A percentile compares a stretch with the other conserved stretches of the same genome.
Conservation (phyloP, 2,329 filamentous ascomycete species). For the Fusarium coicis region DNA sequence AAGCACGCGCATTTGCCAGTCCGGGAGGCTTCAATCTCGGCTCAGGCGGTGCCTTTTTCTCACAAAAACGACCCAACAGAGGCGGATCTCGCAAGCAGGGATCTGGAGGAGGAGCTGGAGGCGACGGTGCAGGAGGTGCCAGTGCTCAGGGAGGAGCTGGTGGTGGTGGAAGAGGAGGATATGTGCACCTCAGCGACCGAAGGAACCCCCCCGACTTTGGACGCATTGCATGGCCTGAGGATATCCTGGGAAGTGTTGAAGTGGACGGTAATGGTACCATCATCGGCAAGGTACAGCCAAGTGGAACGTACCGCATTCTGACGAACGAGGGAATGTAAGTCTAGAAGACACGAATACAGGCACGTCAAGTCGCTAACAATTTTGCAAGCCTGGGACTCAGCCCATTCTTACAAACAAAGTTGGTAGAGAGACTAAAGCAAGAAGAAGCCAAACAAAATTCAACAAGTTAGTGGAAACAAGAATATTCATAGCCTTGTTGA, state of each 20-base stretch:
- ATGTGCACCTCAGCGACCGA: conserved; percentile 72
- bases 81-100: conserved; percentile 49
- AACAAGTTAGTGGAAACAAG: conserved; percentile 38
- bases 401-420: conserved; percentile 62
- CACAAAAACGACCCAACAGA: conserved; percentile 52
- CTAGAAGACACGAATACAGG: background rate
- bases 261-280: conserved; percentile 68
- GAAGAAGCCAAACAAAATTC: conserved; percentile 58
- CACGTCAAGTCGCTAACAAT: conserved; percentile 31
- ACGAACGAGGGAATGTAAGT: conserved; percentile 76
- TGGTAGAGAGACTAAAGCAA: conserved; percentile 62
- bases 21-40: conserved; percentile 65
- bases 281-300: conserved; percentile 67
- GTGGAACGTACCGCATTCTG: conserved; percentile 71
- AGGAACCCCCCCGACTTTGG: conserved; percentile 75
- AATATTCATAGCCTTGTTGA: background rate
- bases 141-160: conserved; percentile 71
- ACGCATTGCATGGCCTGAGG: conserved; percentile 75
- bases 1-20: conserved; percentile 70
- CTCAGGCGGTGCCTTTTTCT: conserved; percentile 63
- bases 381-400: conserved; percentile 46
- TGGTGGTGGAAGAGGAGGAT: conserved; percentile 68
- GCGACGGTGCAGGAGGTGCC: conserved; percentile 63
- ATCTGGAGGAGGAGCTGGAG: conserved; percentile 55
- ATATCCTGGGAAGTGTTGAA: conserved; percentile 75